Evolutionary conservation across 345 rosid genomes (phyloP).

Genomic region (Heritiera fomes): DNA sequence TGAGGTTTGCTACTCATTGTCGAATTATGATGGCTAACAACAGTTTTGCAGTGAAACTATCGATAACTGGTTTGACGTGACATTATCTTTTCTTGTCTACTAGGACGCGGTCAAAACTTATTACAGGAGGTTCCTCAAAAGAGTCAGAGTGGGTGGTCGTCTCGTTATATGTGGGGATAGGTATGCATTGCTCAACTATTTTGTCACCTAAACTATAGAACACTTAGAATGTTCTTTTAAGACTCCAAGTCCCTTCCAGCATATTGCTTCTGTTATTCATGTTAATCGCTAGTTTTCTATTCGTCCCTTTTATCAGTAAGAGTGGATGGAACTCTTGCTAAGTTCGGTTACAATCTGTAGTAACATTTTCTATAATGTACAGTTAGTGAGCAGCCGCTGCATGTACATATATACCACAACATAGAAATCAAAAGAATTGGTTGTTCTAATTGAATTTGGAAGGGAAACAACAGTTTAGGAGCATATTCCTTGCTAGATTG

Average conservation of each 20-base stretch:
- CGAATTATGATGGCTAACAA: too few relatives aligned
- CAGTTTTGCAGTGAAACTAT: too few relatives aligned
- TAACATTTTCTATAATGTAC: too few relatives aligned
- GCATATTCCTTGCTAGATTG: constrained; percentile 27
- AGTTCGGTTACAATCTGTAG: background rate
- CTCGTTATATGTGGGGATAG: too few relatives aligned
- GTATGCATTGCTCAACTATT: too few relatives aligned
- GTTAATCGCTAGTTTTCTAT: background rate
- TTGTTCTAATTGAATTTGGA: constrained; percentile 23
- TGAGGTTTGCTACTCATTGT: too few relatives aligned
- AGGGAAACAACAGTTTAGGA: constrained; percentile 20
- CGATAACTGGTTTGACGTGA: too few relatives aligned
- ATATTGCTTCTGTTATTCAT: background rate
- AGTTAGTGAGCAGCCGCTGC: background rate
- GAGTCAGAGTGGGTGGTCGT: too few relatives aligned
- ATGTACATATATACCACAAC: background rate
- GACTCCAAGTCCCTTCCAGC: background rate
- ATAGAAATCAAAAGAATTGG: background rate
- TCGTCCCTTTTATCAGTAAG: background rate
- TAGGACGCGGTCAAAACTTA: too few relatives aligned
- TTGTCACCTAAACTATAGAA: background rate
- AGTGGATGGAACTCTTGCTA: background rate
- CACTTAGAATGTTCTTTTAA: background rate
- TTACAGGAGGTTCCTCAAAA: too few relatives aligned
- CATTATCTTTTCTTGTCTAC: too few relatives aligned